A percentile compares a stretch with the other conserved stretches of the same genome.
Conservation (phyloP, 306 rosid genomes). For the Casuarina equisetifolia region DNA sequence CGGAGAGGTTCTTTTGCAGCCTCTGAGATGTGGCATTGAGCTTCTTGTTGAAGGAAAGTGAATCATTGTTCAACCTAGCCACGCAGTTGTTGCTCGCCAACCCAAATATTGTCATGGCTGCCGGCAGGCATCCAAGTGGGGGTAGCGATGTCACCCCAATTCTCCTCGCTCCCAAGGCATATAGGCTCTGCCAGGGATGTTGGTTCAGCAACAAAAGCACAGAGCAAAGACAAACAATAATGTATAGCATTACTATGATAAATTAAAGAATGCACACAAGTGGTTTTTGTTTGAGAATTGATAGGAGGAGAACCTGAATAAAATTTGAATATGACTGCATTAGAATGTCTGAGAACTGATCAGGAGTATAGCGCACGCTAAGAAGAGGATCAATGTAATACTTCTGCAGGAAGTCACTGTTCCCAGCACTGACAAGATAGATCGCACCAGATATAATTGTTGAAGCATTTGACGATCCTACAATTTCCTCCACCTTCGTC, state of each 20-base stretch:
- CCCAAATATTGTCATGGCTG: slow-evolving; percentile 65
- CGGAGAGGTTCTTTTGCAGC: slow-evolving; percentile 45
- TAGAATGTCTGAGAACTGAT: slow-evolving; percentile 60
- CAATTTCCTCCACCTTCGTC: slow-evolving; percentile 38
- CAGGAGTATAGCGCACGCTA: slow-evolving; percentile 31
- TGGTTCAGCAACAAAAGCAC: not conserved
- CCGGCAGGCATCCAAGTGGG: slow-evolving; percentile 73
- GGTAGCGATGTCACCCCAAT: slow-evolving; percentile 68
- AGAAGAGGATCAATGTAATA: slow-evolving; percentile 66
- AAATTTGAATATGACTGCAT: slow-evolving; percentile 38
- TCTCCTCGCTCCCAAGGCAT: slow-evolving; percentile 67
- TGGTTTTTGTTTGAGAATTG: not conserved
- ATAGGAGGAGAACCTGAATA: slow-evolving; percentile 44
- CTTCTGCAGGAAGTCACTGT: slow-evolving; percentile 63
- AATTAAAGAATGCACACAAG: not conserved
- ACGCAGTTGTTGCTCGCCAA: slow-evolving; percentile 50
- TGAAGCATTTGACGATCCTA: slow-evolving; percentile 46
- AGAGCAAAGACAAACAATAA: too few species aligned
- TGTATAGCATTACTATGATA: too few species aligned
- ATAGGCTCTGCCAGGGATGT: slow-evolving; percentile 41
- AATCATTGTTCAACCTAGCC: slow-evolving; percentile 46
- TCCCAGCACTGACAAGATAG: slow-evolving; percentile 52
- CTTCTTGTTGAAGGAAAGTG: slow-evolving; percentile 50
- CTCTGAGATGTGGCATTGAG: slow-evolving; percentile 53
- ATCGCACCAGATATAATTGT: slow-evolving; percentile 56